Evolutionary conservation across 306 rosid genomes (phyloP), one percentile per base, ranked within the genome.

Genomic region (Fragaria iinumae): DNA sequence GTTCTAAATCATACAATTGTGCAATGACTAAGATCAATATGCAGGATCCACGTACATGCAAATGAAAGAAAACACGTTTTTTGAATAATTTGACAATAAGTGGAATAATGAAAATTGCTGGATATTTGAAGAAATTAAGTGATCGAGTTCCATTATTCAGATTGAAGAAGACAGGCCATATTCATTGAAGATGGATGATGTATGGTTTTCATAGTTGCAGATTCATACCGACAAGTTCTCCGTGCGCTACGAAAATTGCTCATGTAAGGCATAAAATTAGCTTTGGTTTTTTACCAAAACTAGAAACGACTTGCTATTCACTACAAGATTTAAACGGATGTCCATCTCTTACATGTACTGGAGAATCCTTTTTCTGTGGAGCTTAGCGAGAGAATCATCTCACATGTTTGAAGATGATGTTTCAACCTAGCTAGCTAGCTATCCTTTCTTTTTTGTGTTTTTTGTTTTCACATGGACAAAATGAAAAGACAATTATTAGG

Each of bases 121-220:
- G 18, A 66, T 41, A 32, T 17, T 3, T 29, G 47, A 68, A 68
- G 14, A 41, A 68, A 29, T 29, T 29, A 29, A 50, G 32, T 8
- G 25, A 12, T 49, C 67, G n/a, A 29, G 9, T 56, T 39, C 48
- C 52, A 16, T 32, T 7, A 29, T 36, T 36, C 23, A 23, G 5
- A 67, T 63, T 39, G 55, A 55, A 77, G 63, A 86, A 71, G 65
- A 79, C 75, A 62, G 13, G 67, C 65, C 72, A 72, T 72, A 77
- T 81, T 76, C 29, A 23, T 47, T 45, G 32, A 59, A 34, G 41
- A 27, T 52, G 63, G 41, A 29, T 29, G 6, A 43, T 32, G 2
- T 32, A 32, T 32, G 4, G 1, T 63, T 32, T 41, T 59, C 36
- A 4, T 32, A 29, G 12, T n/a, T 59, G 27, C 53, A n/a, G 23